These are phyloP conservation scores for Salvia sclarea DNA, from an alignment of 305 asterid genomes.

Conservation along the genomic window DNA sequence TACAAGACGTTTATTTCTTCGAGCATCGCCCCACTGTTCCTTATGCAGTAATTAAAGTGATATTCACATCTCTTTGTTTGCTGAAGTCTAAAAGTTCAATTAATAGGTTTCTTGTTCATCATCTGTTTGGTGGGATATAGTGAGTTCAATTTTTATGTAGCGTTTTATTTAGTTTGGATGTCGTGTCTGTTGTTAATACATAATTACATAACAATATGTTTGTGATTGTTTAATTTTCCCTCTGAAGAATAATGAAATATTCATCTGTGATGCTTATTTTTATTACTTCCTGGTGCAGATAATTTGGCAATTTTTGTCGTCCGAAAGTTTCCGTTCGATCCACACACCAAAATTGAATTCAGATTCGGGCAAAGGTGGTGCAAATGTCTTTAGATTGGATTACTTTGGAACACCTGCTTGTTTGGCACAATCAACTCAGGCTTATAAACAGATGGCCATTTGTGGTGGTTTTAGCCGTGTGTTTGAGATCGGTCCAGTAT, in stretches of 20 bases:
- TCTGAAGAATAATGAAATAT: neutral
- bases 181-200: too few species aligned
- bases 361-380: constrained; percentile 95
- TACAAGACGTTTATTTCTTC: too few species aligned
- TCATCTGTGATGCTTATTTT: neutral
- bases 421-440: constrained; percentile 92
- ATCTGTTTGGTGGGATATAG: constrained; percentile 7
- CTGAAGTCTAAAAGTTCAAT: too few species aligned
- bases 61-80: too few species aligned
- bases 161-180: constrained; percentile 2
- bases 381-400: constrained; percentile 78
- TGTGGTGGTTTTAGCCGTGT: constrained; percentile 86
- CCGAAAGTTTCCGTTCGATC: constrained; percentile 63
- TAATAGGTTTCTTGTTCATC: neutral
- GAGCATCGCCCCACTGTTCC: neutral
- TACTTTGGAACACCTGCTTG: constrained; percentile 62
- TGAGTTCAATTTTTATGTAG: neutral
- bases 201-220: neutral
- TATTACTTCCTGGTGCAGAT: constrained; percentile 44
- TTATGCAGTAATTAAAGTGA: neutral
- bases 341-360: constrained; percentile 81
- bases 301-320: constrained; percentile 57
- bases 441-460: constrained; percentile 85
- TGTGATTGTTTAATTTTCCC: neutral
- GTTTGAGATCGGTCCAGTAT: constrained; percentile 86